phyloP scores from a whole-genome alignment of 352 stramenopile genomes.

The Pythium biforme region DNA sequence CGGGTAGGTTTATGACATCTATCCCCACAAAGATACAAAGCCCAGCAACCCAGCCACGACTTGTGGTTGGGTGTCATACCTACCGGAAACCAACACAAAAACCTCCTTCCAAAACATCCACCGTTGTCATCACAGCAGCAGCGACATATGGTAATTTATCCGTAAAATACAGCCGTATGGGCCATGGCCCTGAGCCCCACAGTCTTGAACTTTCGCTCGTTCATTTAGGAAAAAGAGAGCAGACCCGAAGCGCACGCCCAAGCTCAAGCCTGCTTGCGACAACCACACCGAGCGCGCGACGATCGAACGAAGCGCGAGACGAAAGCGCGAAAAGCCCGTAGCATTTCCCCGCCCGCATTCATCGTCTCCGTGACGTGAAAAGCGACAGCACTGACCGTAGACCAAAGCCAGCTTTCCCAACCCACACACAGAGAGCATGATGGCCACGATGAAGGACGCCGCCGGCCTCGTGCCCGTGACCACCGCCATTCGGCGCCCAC shows the following conservation, averaged over 20 bases:
- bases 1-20: conserved; percentile 29
- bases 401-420: neutral
- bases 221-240: conserved; percentile 66
- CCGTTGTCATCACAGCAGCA: neutral
- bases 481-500: conserved; percentile 15
- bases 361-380: neutral
- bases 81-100: conserved; percentile 27
- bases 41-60: neutral
- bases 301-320: neutral
- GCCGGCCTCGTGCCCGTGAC: conserved; percentile 5
- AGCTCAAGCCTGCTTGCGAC: neutral
- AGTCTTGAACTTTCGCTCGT: conserved; percentile 36
- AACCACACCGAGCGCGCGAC: neutral
- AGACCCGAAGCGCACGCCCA: conserved; percentile 4
- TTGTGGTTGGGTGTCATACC: conserved; percentile 19
- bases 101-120: conserved; percentile 21
- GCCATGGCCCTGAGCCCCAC: neutral
- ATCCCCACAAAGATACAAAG: conserved; percentile 18
- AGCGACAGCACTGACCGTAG: neutral
- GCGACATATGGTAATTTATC: conserved; percentile 27
- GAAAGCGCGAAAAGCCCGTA: neutral
- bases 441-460: conserved; percentile 5
- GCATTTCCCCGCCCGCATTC: neutral
- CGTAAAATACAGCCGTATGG: conserved; percentile 7
- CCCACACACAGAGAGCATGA: neutral